Percentiles rank a stretch among this genome's conserved stretches.
Evolutionary conservation across 2,329 filamentous ascomycete species (phyloP).

Genomic region (Hymenoscyphus infarciens): DNA sequence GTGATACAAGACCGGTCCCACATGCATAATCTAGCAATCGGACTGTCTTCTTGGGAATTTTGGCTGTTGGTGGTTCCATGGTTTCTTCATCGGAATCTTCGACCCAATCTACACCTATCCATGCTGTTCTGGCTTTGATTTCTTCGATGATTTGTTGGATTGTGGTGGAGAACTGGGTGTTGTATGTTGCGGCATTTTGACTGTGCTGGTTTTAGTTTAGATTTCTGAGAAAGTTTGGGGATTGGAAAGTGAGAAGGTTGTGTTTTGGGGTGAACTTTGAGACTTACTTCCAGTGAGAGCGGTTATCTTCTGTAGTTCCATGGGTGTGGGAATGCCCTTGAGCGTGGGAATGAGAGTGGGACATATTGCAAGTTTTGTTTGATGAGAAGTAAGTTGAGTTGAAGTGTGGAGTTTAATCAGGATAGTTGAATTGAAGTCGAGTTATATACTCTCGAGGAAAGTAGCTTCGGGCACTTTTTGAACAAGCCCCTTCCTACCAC

Average conservation of each 20-base stretch:
- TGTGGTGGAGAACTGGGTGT: slow-evolving; percentile 52
- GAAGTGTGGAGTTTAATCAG: neutral
- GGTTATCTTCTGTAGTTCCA: slow-evolving; percentile 37
- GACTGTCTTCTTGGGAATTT: slow-evolving; percentile 36
- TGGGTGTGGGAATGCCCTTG: slow-evolving; percentile 15
- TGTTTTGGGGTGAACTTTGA: neutral
- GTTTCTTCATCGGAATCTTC: slow-evolving; percentile 35
- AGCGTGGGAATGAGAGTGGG: slow-evolving; percentile 10
- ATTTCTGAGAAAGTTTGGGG: neutral
- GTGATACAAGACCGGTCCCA: slow-evolving; percentile 64
- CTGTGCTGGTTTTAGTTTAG: slow-evolving; percentile 27
- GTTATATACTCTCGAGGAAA: neutral
- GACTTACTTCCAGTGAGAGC: slow-evolving; percentile 41
- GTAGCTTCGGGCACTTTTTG: slow-evolving; percentile 12
- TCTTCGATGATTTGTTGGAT: slow-evolving; percentile 51
- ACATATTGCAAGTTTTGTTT: slow-evolving; percentile 3
- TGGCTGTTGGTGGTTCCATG: slow-evolving; percentile 4
- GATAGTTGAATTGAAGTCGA: neutral
- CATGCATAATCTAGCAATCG: slow-evolving; percentile 73
- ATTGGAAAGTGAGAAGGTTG: neutral
- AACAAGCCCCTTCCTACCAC: neutral
- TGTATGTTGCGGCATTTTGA: slow-evolving; percentile 52
- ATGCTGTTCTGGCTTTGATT: slow-evolving; percentile 51
- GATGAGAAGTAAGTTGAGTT: neutral
- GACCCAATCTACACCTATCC: slow-evolving; percentile 59